phyloP scores from a whole-genome alignment of 306 rosid genomes.

The Cotoneaster glaucophyllus region DNA sequence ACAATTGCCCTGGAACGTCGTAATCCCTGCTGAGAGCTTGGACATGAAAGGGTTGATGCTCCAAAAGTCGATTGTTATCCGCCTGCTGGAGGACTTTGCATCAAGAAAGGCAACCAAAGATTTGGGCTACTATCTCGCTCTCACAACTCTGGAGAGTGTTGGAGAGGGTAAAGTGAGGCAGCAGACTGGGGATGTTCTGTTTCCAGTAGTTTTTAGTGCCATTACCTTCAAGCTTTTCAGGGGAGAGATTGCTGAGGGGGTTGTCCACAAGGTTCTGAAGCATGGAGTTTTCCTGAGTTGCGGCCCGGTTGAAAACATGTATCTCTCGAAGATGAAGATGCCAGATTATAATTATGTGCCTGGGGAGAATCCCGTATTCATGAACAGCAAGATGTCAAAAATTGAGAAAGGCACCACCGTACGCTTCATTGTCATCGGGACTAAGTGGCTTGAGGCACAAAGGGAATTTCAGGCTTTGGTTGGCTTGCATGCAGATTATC shows the following conservation, averaged over 20 bases:
- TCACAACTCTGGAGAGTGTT: slow-evolving; percentile 58
- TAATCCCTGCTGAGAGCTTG: slow-evolving; percentile 60
- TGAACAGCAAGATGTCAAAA: slow-evolving; percentile 49
- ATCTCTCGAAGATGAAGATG: slow-evolving; percentile 68
- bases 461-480: slow-evolving; percentile 91
- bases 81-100: slow-evolving; percentile 62
- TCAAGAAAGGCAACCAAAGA: slow-evolving; percentile 64
- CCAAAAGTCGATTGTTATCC: slow-evolving; percentile 49
- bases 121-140: slow-evolving; percentile 64
- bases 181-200: slow-evolving; percentile 70
- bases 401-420: slow-evolving; percentile 53
- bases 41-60: slow-evolving; percentile 61
- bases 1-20: slow-evolving; percentile 69
- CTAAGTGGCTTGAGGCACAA: slow-evolving; percentile 86
- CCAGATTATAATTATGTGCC: slow-evolving; percentile 55
- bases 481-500: slow-evolving; percentile 71
- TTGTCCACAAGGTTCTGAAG: slow-evolving; percentile 72
- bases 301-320: slow-evolving; percentile 66
- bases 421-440: slow-evolving; percentile 70
- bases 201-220: slow-evolving; percentile 62
- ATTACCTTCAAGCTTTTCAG: slow-evolving; percentile 65
- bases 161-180: slow-evolving; percentile 86
- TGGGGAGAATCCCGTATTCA: slow-evolving; percentile 68
- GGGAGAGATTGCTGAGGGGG: slow-evolving; percentile 80
- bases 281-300: slow-evolving; percentile 83